phyloP scores from a whole-genome alignment of 2,329 filamentous ascomycete genomes.

The Sporothrix variecibatus region DNA sequence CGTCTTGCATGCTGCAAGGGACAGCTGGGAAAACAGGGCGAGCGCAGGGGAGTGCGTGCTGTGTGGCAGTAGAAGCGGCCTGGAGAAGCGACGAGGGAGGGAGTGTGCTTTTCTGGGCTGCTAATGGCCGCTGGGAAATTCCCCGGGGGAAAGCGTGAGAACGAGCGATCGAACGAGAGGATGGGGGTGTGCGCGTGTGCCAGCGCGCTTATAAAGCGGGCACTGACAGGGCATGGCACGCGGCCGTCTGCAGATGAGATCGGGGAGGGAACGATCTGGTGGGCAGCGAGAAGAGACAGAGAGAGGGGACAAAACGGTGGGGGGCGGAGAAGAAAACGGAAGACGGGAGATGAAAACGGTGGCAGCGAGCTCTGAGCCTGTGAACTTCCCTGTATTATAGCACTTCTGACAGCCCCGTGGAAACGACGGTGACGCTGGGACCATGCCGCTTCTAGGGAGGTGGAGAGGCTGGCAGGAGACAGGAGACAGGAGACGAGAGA shows the following conservation, averaged over 20 bases:
- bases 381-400: slow-evolving; percentile 7
- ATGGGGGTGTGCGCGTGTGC: slow-evolving; percentile 4
- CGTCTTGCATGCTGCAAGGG: slow-evolving; percentile 28
- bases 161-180: neutral
- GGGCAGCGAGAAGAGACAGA: neutral
- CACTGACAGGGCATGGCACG: slow-evolving; percentile 16
- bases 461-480: neutral
- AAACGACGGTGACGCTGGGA: neutral
- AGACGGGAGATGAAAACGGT: slow-evolving; percentile 21
- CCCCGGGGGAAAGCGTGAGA: neutral
- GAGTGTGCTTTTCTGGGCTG: slow-evolving; percentile 27
- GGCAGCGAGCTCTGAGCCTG: neutral
- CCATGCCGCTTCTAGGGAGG: neutral
- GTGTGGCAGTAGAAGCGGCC: slow-evolving; percentile 1
- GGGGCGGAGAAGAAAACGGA: slow-evolving; percentile 20
- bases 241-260: slow-evolving; percentile 2
- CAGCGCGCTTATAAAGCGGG: slow-evolving; percentile 24
- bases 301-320: slow-evolving; percentile 25
- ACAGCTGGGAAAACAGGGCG: neutral
- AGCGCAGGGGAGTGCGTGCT: neutral
- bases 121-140: neutral
- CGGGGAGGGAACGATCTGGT: neutral
- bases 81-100: slow-evolving; percentile 27
- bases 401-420: neutral
- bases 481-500: neutral